Percentiles rank a stretch among this genome's conserved stretches.
phyloP scores from a whole-genome alignment of 495 filamentous ascomycete species.

The Hypoxylon rickii region DNA sequence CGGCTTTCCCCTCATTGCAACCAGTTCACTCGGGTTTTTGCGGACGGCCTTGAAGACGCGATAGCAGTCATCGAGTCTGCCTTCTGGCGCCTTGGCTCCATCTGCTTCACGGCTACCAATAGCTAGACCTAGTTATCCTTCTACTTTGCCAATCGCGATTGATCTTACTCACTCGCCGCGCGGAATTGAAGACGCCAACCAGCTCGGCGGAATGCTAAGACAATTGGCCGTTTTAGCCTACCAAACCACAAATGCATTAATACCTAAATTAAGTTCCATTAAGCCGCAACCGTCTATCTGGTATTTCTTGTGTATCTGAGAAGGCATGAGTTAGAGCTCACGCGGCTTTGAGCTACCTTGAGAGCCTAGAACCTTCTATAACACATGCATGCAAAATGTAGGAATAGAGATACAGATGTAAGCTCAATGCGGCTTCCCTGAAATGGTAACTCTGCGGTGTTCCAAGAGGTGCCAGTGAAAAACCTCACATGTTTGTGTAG shows the following conservation, averaged over 20 bases:
- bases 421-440: slow-evolving; percentile 19
- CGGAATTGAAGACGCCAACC: slow-evolving; percentile 1
- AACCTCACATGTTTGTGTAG: slow-evolving; percentile 19
- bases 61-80: slow-evolving; percentile 13
- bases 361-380: slow-evolving; percentile 29
- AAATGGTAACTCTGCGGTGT: slow-evolving; percentile 21
- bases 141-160: slow-evolving; percentile 11
- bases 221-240: slow-evolving; percentile 33
- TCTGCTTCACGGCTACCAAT: slow-evolving; percentile 6
- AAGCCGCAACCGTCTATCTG: slow-evolving; percentile 23
- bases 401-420: too few species aligned
- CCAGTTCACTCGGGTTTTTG: slow-evolving; percentile 23
- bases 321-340: slow-evolving; percentile 2
- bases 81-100: background rate
- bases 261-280: slow-evolving; percentile 33
- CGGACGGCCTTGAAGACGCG: slow-evolving; percentile 19
- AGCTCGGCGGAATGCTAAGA: slow-evolving; percentile 22
- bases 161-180: slow-evolving; percentile 5
- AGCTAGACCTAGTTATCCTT: slow-evolving; percentile 13
- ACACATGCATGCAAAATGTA: slow-evolving; percentile 9
- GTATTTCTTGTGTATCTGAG: slow-evolving; percentile 4
- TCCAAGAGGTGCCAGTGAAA: slow-evolving; percentile 8
- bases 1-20: slow-evolving; percentile 30
- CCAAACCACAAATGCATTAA: slow-evolving; percentile 23
- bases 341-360: background rate